These are phyloP conservation scores for Sanghuangporus baumii DNA, from an alignment of 1,284 basidiomycete species.

Conservation along the genomic window DNA sequence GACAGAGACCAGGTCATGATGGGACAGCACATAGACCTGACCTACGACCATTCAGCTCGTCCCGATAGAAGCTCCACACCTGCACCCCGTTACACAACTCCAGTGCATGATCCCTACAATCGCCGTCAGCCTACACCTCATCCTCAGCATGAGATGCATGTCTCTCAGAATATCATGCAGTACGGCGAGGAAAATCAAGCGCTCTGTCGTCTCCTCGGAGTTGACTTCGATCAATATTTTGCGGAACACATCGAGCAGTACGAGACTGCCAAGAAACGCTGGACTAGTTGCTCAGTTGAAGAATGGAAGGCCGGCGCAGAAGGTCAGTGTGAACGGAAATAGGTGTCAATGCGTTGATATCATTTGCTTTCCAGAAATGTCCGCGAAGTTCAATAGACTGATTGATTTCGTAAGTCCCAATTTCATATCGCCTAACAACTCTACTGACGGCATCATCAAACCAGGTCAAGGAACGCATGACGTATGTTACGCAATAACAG, in stretches of 20 bases:
- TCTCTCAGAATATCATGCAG: background rate
- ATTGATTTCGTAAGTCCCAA: conserved; percentile 16
- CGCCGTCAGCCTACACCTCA: conserved; percentile 1
- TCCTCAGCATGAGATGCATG: background rate
- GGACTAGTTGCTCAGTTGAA: conserved; percentile 19
- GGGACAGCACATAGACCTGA: background rate
- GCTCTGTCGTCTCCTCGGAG: conserved; percentile 12
- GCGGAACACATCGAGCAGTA: conserved; percentile 16
- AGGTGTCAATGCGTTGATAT: background rate
- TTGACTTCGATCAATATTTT: conserved; percentile 18
- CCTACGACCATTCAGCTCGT: background rate
- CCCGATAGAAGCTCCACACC: background rate
- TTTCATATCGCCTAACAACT: background rate
- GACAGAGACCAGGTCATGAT: background rate
- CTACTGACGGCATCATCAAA: background rate
- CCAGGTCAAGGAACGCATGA: conserved; percentile 20
- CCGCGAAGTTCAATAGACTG: conserved; percentile 13
- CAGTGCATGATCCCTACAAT: background rate
- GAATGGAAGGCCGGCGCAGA: conserved; percentile 20
- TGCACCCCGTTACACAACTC: background rate
- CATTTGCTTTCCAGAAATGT: conserved; percentile 14
- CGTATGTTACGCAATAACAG: conserved; percentile 9
- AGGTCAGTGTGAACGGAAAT: conserved; percentile 7
- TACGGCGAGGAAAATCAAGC: conserved; percentile 6
- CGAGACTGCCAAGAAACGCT: conserved; percentile 18